A percentile compares a stretch with the other conserved stretches of the same genome.
phyloP scores from a whole-genome alignment of 2,329 filamentous ascomycete genomes.

The Bipolaris sorokiniana region DNA sequence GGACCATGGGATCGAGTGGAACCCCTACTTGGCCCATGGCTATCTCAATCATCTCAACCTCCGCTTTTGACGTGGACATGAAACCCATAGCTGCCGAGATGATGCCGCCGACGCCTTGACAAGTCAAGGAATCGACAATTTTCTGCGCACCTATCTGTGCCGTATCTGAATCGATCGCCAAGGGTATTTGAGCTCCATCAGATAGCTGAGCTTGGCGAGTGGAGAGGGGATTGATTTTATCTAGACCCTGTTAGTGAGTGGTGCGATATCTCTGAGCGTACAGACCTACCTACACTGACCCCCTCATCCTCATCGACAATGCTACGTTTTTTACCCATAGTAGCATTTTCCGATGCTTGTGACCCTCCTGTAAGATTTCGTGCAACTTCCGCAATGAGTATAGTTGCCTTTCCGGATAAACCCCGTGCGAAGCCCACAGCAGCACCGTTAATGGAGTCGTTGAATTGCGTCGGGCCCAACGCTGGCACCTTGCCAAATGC shows the following conservation, averaged over 20 bases:
- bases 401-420: slow-evolving; percentile 32
- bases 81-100: slow-evolving; percentile 28
- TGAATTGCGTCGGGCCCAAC: slow-evolving; percentile 25
- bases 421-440: slow-evolving; percentile 36
- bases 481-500: slow-evolving; percentile 29
- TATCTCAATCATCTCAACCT: slow-evolving; percentile 8
- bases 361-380: slow-evolving; percentile 21
- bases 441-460: slow-evolving; percentile 37
- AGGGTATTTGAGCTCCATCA: slow-evolving; percentile 1
- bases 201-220: slow-evolving; percentile 16
- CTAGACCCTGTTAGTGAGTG: slow-evolving; percentile 15
- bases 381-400: slow-evolving; percentile 32
- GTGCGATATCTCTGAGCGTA: neutral
- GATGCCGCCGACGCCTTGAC: slow-evolving; percentile 36
- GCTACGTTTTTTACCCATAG: slow-evolving; percentile 7
- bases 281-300: slow-evolving; percentile 25
- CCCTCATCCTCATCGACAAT: slow-evolving; percentile 2
- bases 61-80: slow-evolving; percentile 21
- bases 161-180: slow-evolving; percentile 30
- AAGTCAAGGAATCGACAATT: slow-evolving; percentile 29
- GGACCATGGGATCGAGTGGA: slow-evolving; percentile 27
- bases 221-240: slow-evolving; percentile 13
- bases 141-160: slow-evolving; percentile 27
- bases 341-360: slow-evolving; percentile 1
- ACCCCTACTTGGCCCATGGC: neutral